Evolutionary conservation across 2,329 filamentous ascomycete genomes (phyloP).

Genomic region (Fusarium sp.): DNA sequence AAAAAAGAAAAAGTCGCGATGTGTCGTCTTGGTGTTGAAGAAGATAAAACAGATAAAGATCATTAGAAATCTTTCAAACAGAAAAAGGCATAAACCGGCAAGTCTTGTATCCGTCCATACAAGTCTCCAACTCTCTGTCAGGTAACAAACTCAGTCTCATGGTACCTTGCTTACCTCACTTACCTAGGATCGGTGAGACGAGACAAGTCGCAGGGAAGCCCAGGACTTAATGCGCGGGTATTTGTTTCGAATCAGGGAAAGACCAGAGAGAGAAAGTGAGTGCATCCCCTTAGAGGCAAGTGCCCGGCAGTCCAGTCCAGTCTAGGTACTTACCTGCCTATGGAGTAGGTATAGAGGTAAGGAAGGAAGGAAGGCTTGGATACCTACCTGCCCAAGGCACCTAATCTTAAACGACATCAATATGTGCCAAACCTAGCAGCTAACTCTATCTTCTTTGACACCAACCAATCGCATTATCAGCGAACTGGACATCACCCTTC

Average conservation of each 20-base stretch:
- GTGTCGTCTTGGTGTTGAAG: neutral
- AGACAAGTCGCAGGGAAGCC: constrained; percentile 31
- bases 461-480: constrained; percentile 18
- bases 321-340: neutral
- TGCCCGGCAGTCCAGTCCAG: constrained; percentile 3
- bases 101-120: constrained; percentile 20
- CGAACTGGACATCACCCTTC: neutral
- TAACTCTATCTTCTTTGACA: neutral
- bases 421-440: neutral
- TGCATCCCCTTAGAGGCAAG: constrained; percentile 10
- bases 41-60: constrained; percentile 1
- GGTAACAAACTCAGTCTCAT: constrained; percentile 2
- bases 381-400: neutral
- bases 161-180: constrained; percentile 19
- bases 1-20: neutral
- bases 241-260: constrained; percentile 36
- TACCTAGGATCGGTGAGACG: constrained; percentile 30
- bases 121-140: constrained; percentile 9
- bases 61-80: constrained; percentile 5
- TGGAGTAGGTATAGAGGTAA: neutral
- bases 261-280: constrained; percentile 1
- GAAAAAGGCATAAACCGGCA: constrained; percentile 19
- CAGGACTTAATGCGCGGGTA: constrained; percentile 26
- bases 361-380: neutral
- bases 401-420: neutral